Conservation (phyloP, 2,329 filamentous ascomycete genomes). For the Macrophomina pseudophaseolina region DNA sequence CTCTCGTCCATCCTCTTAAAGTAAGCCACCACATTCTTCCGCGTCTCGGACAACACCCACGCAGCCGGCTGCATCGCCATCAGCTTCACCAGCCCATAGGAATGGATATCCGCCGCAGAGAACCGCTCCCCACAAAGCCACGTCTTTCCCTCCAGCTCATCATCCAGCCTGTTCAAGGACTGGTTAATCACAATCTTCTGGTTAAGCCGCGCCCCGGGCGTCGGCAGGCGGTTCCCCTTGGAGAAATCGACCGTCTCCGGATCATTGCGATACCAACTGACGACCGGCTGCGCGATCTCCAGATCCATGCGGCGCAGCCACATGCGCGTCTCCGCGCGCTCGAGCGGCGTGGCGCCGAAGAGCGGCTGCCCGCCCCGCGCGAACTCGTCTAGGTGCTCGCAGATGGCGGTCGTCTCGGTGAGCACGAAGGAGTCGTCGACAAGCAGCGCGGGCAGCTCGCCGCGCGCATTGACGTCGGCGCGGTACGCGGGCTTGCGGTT, state of each 20-base stretch:
- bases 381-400: slow-evolving; percentile 21
- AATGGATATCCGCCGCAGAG: not conserved
- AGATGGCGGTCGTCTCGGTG: slow-evolving; percentile 27
- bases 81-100: not conserved
- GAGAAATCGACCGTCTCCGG: not conserved
- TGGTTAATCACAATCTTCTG: not conserved
- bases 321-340: slow-evolving; percentile 20
- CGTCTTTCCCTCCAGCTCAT: slow-evolving; percentile 5
- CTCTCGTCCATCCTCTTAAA: slow-evolving; percentile 8
- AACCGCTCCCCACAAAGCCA: slow-evolving; percentile 4
- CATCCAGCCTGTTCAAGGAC: not conserved
- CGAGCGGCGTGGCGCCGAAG: not conserved
- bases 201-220: not conserved
- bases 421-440: slow-evolving; percentile 63
- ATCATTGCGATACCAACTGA: not conserved
- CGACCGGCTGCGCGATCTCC: slow-evolving; percentile 14
- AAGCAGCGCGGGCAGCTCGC: slow-evolving; percentile 52
- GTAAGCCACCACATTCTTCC: slow-evolving; percentile 1
- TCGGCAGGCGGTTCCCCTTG: not conserved
- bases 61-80: not conserved
- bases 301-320: slow-evolving; percentile 12
- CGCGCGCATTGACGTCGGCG: slow-evolving; percentile 5
- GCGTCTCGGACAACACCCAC: not conserved
- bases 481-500: slow-evolving; percentile 21
- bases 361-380: not conserved